Base-by-base conservation (phyloP, 2,329 filamentous ascomycete species). In the Colletotrichum euphorbiae region DNA sequence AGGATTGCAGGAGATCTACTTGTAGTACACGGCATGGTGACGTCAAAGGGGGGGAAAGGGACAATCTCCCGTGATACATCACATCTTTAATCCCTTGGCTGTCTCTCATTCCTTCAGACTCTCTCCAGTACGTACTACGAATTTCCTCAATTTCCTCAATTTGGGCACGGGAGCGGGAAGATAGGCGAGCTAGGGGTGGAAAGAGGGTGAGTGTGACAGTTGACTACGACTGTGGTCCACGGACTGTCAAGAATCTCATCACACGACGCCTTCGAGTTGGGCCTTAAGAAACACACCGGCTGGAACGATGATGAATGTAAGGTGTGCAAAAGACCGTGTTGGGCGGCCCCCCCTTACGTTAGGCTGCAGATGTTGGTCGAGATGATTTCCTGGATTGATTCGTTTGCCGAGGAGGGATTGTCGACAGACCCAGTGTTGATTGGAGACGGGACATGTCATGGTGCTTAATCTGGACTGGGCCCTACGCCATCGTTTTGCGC, bases 401-500 rank as follows among this genome's bases (percentile, higher is more conserved):
- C 54, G 33, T 60, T 50, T 66, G 12, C 33, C 33, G 62, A 40
- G 46, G 15, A 33, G 28, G 40, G 19, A 31, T 17, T 36, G 28
- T 7, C 31, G 38, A 58, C 33, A 17, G 36, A 8, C 43, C 40
- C 46, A 21, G 12, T 19, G 7, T 19, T 58, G 52, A 58, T 64
- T 64, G 64, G 60, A 38, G 60, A 43, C 50, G 24, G 40, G 24
- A n/a, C 48, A 65, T 65, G 66, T 68, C 66, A 68, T 68, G 54
- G 40, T 68, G 61, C 65, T 42, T 31, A 61, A 61, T 54, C 48
- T 59, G 13, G 24, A 24, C 24, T 4, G 24, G 24, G 24, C 24
- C 4, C 4, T 24, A 24, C 24, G 24, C 24, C 24, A 24, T 24
- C 24, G 24, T 24, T 24, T 24, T 24, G 24, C 24, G 3, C 43